A percentile compares a stretch with the other conserved stretches of the same genome.
Conservation (phyloP, 257 asterid genomes). For the Avicennia marina region DNA sequence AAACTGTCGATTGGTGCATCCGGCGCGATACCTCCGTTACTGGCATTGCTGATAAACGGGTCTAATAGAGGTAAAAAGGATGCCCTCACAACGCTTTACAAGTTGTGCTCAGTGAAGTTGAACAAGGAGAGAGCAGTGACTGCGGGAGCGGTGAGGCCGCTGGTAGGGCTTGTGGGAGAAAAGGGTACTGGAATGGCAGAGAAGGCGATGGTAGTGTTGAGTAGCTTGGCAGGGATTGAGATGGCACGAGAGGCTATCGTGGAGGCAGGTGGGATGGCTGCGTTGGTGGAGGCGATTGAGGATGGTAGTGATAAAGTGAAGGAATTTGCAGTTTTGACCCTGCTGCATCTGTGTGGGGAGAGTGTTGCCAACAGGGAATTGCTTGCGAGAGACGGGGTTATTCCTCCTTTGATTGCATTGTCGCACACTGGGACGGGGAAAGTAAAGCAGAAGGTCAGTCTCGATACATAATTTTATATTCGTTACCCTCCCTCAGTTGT, state of each 20-base stretch:
- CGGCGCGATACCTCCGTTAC: conserved; percentile 87
- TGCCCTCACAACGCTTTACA: conserved; percentile 81
- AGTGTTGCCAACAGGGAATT: conserved; percentile 70
- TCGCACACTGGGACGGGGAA: conserved; percentile 85
- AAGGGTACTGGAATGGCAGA: conserved; percentile 78
- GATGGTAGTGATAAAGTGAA: conserved; percentile 83
- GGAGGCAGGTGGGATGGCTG: conserved; percentile 84
- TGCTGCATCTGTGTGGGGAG: conserved; percentile 73
- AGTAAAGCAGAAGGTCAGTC: conserved; percentile 85
- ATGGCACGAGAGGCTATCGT: conserved; percentile 63
- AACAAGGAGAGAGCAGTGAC: conserved; percentile 88
- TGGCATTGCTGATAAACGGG: conserved; percentile 63
- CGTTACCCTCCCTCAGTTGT: neutral
- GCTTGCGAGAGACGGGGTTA: conserved; percentile 92
- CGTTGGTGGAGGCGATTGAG: conserved; percentile 82
- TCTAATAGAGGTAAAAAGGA: conserved; percentile 81
- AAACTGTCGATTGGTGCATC: conserved; percentile 79
- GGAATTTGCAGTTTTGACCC: conserved; percentile 80
- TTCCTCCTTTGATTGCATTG: conserved; percentile 90
- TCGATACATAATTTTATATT: neutral
- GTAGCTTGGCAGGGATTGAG: conserved; percentile 65
- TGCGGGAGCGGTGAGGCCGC: conserved; percentile 78
- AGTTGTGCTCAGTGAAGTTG: conserved; percentile 60
- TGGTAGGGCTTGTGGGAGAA: conserved; percentile 70
- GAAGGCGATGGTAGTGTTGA: conserved; percentile 96